A percentile compares a stretch with the other conserved stretches of the same genome.
Conservation (phyloP, 2,329 filamentous ascomycete species). For the Ceratocystis colombiana region DNA sequence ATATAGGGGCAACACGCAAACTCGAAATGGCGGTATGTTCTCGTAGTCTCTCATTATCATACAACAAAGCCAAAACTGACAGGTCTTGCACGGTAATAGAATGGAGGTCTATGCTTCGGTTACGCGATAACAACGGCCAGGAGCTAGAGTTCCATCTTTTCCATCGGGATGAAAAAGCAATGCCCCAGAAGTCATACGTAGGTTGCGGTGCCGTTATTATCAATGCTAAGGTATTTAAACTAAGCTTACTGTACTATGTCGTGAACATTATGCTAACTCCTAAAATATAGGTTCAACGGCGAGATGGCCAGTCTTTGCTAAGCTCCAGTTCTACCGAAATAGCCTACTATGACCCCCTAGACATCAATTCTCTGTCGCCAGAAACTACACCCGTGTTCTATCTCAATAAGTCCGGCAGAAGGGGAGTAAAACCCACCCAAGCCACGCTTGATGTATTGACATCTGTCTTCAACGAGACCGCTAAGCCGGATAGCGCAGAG, state of each 20-base stretch:
- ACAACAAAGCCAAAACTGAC: slow-evolving; percentile 12
- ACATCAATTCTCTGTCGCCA: background rate
- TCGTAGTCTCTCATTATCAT: background rate
- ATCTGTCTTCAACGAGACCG: background rate
- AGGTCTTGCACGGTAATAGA: background rate
- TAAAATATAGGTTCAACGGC: background rate
- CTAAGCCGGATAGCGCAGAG: background rate
- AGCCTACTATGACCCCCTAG: background rate
- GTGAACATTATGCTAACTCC: background rate
- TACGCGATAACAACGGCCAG: background rate
- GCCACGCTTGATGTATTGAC: background rate
- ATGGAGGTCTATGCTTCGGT: background rate
- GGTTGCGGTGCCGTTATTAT: slow-evolving; percentile 1
- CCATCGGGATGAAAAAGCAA: background rate
- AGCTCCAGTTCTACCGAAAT: background rate
- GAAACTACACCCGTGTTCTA: background rate
- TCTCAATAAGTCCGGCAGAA: background rate
- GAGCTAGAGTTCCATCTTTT: background rate
- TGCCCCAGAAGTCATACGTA: background rate
- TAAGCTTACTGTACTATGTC: background rate
- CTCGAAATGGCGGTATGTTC: background rate
- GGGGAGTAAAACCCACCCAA: background rate
- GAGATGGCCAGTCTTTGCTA: background rate
- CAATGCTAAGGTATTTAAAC: slow-evolving; percentile 3
- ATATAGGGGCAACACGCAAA: background rate